Evolutionary conservation across 2,329 filamentous ascomycete genomes (phyloP), one percentile per base, ranked within the genome.

Genomic region (Colletotrichum cereale): DNA sequence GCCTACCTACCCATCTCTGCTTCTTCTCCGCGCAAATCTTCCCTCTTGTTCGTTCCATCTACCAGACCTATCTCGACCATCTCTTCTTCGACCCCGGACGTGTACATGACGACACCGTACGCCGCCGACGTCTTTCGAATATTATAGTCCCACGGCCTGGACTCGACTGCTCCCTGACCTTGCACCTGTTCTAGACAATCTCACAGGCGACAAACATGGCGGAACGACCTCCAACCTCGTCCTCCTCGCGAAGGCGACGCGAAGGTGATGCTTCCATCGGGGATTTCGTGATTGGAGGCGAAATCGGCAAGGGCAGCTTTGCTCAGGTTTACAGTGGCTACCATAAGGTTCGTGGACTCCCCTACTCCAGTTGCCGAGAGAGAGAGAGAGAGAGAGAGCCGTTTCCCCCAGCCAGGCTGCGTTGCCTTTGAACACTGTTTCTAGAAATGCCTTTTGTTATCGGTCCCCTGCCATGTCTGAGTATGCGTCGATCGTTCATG

Each of bases 221-320:
- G 75, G 79, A 78, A 75, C 80, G 79, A 74, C 80, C 80, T 71
- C 80, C 83, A 72, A 75, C 78, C 62, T 76, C 80, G 75, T 79
- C 82, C 73, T 78, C 77, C 62, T 72, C 67, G 16, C 80, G 82
- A 64, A 78, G 77, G 74, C 78, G 72, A 77, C 78, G 74, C 76
- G 70, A 71, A 42, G 66, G 34, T 21, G 70, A 72, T 48, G 70
- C 70, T 21, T 65, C 66, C 36, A 81, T 96, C 77, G 94, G 95
- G 75, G 90, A 92, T 78, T 98, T 97, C 82, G 88, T 89, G 77
- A 91, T 96, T 78, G 90, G 95, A 76, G 91, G 93, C 76, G 94
- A 98, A 84, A 98, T 98, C 80, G 96, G 96, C 74, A 96, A 96
- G 84, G 96, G 96, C 74, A 98, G 96, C 85, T 99, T 98, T 86